A percentile compares a stretch with the other conserved stretches of the same genome.
These are phyloP conservation scores for Ogataea naganishii DNA, from an alignment of 805 yeast genomes.

Conservation along the genomic window DNA sequence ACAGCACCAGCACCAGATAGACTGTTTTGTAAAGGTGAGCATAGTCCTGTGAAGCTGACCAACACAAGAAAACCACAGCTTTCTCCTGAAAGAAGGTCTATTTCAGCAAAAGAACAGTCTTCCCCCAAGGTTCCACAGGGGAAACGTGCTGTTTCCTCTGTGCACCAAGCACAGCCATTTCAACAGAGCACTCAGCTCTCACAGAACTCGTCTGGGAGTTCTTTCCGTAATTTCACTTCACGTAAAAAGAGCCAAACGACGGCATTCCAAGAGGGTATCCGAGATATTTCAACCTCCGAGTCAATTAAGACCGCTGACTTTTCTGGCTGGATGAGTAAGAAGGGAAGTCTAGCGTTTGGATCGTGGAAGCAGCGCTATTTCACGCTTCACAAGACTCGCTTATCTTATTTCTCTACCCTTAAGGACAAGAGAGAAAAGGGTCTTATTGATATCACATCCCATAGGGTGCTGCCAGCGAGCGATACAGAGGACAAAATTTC, in stretches of 20 bases:
- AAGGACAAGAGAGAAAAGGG: conserved; percentile 85
- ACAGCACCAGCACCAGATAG: conserved; percentile 5
- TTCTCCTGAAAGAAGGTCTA: conserved; percentile 36
- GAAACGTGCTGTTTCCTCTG: conserved; percentile 34
- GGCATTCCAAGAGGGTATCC: conserved; percentile 84
- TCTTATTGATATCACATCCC: conserved; percentile 90
- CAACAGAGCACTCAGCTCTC: conserved; percentile 3
- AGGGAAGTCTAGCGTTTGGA: conserved; percentile 77
- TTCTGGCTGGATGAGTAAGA: conserved; percentile 95
- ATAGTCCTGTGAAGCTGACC: conserved; percentile 8
- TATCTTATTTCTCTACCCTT: conserved; percentile 76
- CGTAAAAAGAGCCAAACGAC: conserved; percentile 59
- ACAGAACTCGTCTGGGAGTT: neutral
- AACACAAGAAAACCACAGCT: conserved; percentile 6
- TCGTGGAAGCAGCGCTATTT: conserved; percentile 87
- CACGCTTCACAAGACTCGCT: conserved; percentile 83
- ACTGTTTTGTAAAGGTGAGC: conserved; percentile 8
- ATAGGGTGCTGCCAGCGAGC: conserved; percentile 74
- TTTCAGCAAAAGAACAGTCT: conserved; percentile 37
- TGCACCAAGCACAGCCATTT: conserved; percentile 1
- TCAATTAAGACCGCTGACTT: conserved; percentile 68
- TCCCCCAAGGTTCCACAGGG: conserved; percentile 15
- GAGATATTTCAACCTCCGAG: conserved; percentile 64
- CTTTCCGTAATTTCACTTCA: conserved; percentile 20
- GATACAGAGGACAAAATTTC: conserved; percentile 71